Evolutionary conservation across 306 rosid species (phyloP), one percentile per base, ranked within the genome.

Genomic region (Lotus japonicus): DNA sequence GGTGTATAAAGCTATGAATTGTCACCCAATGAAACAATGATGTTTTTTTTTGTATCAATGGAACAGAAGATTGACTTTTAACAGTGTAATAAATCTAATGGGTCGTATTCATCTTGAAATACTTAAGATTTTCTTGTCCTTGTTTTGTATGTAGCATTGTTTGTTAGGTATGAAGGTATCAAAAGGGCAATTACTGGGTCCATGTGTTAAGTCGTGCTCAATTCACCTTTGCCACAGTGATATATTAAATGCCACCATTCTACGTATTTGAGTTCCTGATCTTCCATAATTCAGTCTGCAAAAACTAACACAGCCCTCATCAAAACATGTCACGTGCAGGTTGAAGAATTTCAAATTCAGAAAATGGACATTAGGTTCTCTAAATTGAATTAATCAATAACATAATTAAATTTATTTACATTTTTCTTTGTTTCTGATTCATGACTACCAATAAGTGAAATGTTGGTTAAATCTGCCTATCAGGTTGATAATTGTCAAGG

Each of bases 181-280:
- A 36, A 58, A 43, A 17, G 59, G 11, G 28, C 36, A 39, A 53
- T 58, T 54, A 48, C 18, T 42, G 64, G 58, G 31, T 65, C 11
- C 44, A 36, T 66, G 17, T 56, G 61, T 21, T 60, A 58, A 38
- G 52, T 59, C 75, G 10, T 62, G 70, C 62, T 63, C 64, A 73
- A 16, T 53, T 33, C 51, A 43, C 12, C 14, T 26, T 26, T 44
- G 36, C 8, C 57, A 44, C 16, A n/a, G n/a, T 31, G 19, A 45
- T 43, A 45, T 43, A 64, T 53, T 72, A 62, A 52, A 36, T 48
- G 50, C 53, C 46, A 56, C 51, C 52, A 65, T 74, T 57, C 52
- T 23, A 9, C 0, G 36, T 31, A 31, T 14, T 68, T 74, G 52
- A 74, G 58, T 43, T 54, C 13, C 28, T 42, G 38, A 55, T 73